Conservation (phyloP, 2,329 filamentous ascomycete genomes). For the Pseudogymnoascus sp. region DNA sequence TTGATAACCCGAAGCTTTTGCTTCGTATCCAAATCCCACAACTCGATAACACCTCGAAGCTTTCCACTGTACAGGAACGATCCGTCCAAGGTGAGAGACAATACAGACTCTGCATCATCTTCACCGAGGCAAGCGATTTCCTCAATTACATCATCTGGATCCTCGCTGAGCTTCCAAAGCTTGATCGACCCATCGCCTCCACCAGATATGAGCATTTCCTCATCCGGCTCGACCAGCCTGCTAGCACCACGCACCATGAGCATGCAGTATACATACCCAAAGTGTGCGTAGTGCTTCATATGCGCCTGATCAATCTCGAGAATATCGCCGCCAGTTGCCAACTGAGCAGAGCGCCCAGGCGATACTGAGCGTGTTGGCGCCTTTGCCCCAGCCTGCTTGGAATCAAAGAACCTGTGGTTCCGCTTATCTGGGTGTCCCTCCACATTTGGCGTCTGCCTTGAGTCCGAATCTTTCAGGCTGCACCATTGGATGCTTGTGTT, state of each 20-base stretch:
- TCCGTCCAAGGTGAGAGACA: conserved; percentile 79
- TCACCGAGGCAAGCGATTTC: conserved; percentile 59
- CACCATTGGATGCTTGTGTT: conserved; percentile 96
- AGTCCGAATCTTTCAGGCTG: conserved; percentile 55
- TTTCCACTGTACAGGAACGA: conserved; percentile 90
- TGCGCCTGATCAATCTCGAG: conserved; percentile 76
- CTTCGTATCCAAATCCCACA: conserved; percentile 93
- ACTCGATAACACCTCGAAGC: conserved; percentile 76
- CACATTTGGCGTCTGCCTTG: conserved; percentile 51
- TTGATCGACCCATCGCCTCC: conserved; percentile 93
- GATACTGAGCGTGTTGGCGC: conserved; percentile 28
- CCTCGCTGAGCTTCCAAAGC: conserved; percentile 64
- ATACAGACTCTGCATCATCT: conserved; percentile 54
- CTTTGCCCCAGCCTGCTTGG: conserved; percentile 63
- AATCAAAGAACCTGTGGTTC: conserved; percentile 89
- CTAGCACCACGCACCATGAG: conserved; percentile 65
- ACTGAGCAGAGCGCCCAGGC: conserved; percentile 34
- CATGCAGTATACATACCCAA: conserved; percentile 96
- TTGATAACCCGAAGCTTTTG: conserved; percentile 84
- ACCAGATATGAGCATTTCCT: conserved; percentile 80
- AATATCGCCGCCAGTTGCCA: conserved; percentile 51
- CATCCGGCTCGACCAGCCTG: conserved; percentile 58
- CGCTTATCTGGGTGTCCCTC: conserved; percentile 65
- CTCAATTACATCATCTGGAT: conserved; percentile 51
- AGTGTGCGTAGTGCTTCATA: conserved; percentile 84